Base-by-base conservation (phyloP, 1,284 basidiomycete species). In the Abortiporus biennis region DNA sequence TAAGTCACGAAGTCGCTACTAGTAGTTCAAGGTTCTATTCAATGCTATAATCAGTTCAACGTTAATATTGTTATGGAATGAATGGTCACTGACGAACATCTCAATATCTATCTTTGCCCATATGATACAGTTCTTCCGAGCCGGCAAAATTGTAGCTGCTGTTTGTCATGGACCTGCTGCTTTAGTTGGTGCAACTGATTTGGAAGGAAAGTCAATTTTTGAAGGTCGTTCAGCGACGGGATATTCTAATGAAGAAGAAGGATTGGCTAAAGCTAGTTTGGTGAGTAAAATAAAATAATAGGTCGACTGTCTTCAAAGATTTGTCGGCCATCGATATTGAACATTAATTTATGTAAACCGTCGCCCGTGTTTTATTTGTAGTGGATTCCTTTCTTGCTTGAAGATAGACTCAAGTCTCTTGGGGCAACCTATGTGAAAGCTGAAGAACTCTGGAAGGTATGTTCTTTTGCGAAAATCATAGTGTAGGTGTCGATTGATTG, bases 131-230 rank as follows among this genome's bases (percentile, higher is more conserved):
- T 82, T 87, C 64, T 86, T 74, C 64, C 67, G 69, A 40, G 52
- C 64, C 1, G 68, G 68, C 42, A 87, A 86, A 62, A 62, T 79
- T 36, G 69, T 73, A 2, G 51, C 74, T 24, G 83, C 83, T 4
- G 84, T 89, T 13, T 88, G 85, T 64, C 85, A 88, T 59, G 85
- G 83, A 24, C 74, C 83, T 48, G 80, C 73, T 34, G 74, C 76
- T 31, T 62, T 87, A 16, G 71, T 78, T 15, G 67, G 68, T 12
- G 79, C 63, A 5, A 74, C 69, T 13, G 78, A 76, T 50, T 61
- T 65, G 1, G 56, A 69, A 3, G 78, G 77, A 36, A 71, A 76
- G 49, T 74, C 78, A 2, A 80, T 89, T 47, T 78, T 90, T 54
- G 69, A 68, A 11, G 84, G 78, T 25, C 73, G 70, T 44, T 54